Evolutionary conservation across 306 rosid genomes (phyloP), one percentile per base, ranked within the genome.

Genomic region (Corylus americana): DNA sequence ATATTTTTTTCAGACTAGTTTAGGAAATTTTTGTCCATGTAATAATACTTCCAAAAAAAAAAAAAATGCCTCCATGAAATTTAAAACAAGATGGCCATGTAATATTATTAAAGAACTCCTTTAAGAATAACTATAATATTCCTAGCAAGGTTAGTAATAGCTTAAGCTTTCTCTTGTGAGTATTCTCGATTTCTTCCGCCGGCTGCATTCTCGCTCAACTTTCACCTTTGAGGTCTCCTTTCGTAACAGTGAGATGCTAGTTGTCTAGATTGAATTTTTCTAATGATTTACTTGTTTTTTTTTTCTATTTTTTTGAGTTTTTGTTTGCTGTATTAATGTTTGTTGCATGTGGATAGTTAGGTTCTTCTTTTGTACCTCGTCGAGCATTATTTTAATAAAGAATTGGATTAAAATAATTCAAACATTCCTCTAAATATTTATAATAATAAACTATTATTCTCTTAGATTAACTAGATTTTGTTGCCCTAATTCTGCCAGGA

Each of bases 331-430:
- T 22, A 22, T 31, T 39, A 39, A 39, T 39, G 5, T 39, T 39
- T 39, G 44, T 39, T 39, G 44, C 6, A 4, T 39, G 44, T 31
- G 35, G 35, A 31, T 39, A 39, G 44, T 39, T 39, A 4, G 44
- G 17, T 51, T 7, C 77, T 82, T 73, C 45, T 37, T 49, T 8
- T 39, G 11, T 71, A 74, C n/a, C 44, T 31, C 13, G 1, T 8
- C 18, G 51, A 58, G 53, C 63, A 76, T 11, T 80, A 37, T 55
- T 63, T 50, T 48, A 73, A 22, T 57, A 53, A 18, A 37, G 16
- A 35, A 18, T 25, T 49, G 71, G 44, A 79, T 79, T 86, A 77
- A 87, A 84, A 79, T 78, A 82, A 48, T 77, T 5, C n/a, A 84
- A 7, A 80, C 81, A 87, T 82, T 84, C 85, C 51, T 39, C 51